Conservation (phyloP, 2,329 filamentous ascomycete genomes). For the Boeremia lycopersici region DNA sequence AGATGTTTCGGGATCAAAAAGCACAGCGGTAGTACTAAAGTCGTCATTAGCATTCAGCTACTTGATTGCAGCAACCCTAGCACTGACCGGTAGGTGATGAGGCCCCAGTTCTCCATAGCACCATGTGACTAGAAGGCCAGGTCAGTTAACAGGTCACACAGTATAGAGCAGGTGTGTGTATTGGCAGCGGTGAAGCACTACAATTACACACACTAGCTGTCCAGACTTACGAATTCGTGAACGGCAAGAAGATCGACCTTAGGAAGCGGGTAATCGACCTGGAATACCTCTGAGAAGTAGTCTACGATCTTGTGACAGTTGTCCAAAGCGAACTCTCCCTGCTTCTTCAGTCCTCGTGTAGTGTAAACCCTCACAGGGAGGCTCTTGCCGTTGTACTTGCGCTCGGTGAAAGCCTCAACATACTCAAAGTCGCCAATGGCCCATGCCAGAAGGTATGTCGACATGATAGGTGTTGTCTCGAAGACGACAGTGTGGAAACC, state of each 20-base stretch:
- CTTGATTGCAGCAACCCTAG: background rate
- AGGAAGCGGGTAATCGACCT: slow-evolving; percentile 82
- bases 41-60: slow-evolving; percentile 9
- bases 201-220: slow-evolving; percentile 9
- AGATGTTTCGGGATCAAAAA: slow-evolving; percentile 93
- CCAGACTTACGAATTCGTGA: slow-evolving; percentile 79
- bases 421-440: slow-evolving; percentile 97
- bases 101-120: slow-evolving; percentile 98
- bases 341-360: slow-evolving; percentile 89
- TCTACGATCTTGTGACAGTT: slow-evolving; percentile 94
- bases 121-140: slow-evolving; percentile 64
- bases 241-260: slow-evolving; percentile 97
- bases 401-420: slow-evolving; percentile 86
- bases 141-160: slow-evolving; percentile 47
- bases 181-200: slow-evolving; percentile 46
- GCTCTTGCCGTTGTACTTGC: slow-evolving; percentile 87
- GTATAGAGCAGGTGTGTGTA: slow-evolving; percentile 40
- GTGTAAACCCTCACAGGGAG: slow-evolving; percentile 96
- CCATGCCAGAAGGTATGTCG: slow-evolving; percentile 94
- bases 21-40: slow-evolving; percentile 76
- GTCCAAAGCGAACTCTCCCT: slow-evolving; percentile 86
- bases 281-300: slow-evolving; percentile 95
- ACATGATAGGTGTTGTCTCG: slow-evolving; percentile 91
- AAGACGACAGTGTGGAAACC: slow-evolving; percentile 82
- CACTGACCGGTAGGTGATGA: slow-evolving; percentile 81